A percentile compares a stretch with the other conserved stretches of the same genome.
phyloP scores from a whole-genome alignment of 1,139 yeast species.

The Hyphopichia wangnamkhiaoensis region DNA sequence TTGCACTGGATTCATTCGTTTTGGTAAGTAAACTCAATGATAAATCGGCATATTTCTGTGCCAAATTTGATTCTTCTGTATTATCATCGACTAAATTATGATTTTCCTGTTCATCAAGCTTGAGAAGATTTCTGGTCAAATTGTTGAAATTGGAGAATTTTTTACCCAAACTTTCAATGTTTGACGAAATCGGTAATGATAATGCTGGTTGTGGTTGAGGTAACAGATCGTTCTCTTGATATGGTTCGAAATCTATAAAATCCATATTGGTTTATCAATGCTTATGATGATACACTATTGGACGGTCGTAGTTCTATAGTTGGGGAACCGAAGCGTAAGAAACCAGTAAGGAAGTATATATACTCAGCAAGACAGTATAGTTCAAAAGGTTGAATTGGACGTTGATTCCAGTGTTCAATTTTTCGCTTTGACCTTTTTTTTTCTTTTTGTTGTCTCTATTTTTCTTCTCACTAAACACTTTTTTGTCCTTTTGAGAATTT shows the following conservation, averaged over 20 bases:
- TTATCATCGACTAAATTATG: slow-evolving; percentile 6
- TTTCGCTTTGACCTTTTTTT: no score
- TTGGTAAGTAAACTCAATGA: slow-evolving; percentile 24
- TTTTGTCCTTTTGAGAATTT: no score
- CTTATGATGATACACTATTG: no score
- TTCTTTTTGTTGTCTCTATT: no score
- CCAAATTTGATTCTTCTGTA: slow-evolving; percentile 20
- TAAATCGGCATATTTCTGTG: slow-evolving; percentile 42
- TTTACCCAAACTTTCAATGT: slow-evolving; percentile 40
- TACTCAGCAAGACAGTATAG: no score
- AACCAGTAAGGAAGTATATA: no score
- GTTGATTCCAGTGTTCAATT: no score
- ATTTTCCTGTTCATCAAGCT: slow-evolving; percentile 15
- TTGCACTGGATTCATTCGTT: slow-evolving; percentile 6
- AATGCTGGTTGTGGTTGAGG: slow-evolving; percentile 52
- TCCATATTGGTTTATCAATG: slow-evolving; percentile 29
- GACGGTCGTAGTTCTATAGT: no score
- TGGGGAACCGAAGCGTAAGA: not conserved
- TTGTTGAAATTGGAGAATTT: slow-evolving; percentile 36
- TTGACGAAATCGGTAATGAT: slow-evolving; percentile 42
- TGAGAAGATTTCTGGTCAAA: slow-evolving; percentile 32
- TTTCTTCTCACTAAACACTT: no score
- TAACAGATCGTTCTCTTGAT: slow-evolving; percentile 26
- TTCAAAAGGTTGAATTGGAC: no score
- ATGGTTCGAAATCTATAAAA: slow-evolving; percentile 44